Conservation (phyloP, 129 eudicot genomes). For the Kitagawia praeruptora region DNA sequence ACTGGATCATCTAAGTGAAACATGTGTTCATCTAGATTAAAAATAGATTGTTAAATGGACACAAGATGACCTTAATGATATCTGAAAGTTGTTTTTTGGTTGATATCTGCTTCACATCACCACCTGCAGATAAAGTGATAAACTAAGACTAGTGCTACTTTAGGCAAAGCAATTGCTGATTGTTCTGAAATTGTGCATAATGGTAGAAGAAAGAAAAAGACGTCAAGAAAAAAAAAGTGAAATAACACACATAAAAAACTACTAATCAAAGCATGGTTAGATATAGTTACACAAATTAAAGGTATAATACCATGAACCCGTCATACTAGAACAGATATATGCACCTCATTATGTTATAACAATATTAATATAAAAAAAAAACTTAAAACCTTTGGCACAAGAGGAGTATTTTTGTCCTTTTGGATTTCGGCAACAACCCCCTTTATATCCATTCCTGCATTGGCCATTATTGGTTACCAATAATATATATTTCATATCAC, state of each 20-base stretch:
- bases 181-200: neutral
- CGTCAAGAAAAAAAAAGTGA: neutral
- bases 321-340: conserved; percentile 6
- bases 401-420: conserved; percentile 87
- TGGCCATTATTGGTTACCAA: conserved; percentile 39
- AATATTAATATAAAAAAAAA: conserved; percentile 3
- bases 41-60: conserved; percentile 17
- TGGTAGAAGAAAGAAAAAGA: neutral
- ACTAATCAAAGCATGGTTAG: neutral
- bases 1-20: conserved; percentile 5
- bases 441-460: conserved; percentile 99
- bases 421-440: conserved; percentile 97
- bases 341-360: neutral
- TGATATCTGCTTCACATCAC: conserved; percentile 71
- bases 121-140: conserved; percentile 57
- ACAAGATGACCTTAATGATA: conserved; percentile 58
- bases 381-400: conserved; percentile 69
- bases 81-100: conserved; percentile 41
- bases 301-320: neutral
- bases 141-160: conserved; percentile 18
- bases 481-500: conserved; percentile 26
- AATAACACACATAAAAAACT: neutral
- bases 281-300: neutral
- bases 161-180: conserved; percentile 1
- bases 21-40: neutral